Percentiles rank a stretch among this genome's conserved stretches.
These are phyloP conservation scores for Chrysanthemum lavandulifolium DNA, from an alignment of 129 eudicot genomes.

Conservation along the genomic window DNA sequence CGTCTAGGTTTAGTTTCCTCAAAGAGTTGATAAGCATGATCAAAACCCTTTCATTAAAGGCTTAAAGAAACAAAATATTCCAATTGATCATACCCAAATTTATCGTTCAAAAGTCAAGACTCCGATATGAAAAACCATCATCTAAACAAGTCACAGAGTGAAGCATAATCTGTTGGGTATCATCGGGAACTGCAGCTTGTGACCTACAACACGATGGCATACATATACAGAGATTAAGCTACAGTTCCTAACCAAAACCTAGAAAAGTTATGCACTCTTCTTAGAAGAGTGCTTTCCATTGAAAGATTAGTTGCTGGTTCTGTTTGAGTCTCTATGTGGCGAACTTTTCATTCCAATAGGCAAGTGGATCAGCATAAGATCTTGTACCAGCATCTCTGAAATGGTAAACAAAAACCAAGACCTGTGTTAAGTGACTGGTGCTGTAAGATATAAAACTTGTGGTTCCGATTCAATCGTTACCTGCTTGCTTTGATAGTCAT, in stretches of 20 bases:
- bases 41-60: too few relatives aligned
- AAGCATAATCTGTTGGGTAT: slow-evolving; percentile 10
- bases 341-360: slow-evolving; percentile 35
- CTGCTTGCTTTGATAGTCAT: slow-evolving; percentile 42
- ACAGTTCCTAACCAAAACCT: slow-evolving; percentile 2
- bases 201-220: slow-evolving; percentile 18
- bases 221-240: background rate
- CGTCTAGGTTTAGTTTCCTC: too few relatives aligned
- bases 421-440: background rate
- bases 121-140: background rate
- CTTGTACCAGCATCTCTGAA: slow-evolving; percentile 39
- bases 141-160: background rate
- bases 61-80: too few relatives aligned
- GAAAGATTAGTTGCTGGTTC: slow-evolving; percentile 41
- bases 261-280: slow-evolving; percentile 25
- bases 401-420: background rate
- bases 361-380: slow-evolving; percentile 57
- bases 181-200: slow-evolving; percentile 12
- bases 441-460: background rate
- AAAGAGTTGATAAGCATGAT: too few relatives aligned
- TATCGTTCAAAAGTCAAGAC: too few relatives aligned
- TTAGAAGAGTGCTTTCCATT: slow-evolving; percentile 43
- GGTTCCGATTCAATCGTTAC: slow-evolving; percentile 19
- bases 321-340: slow-evolving; percentile 15
- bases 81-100: too few relatives aligned